phyloP scores from a whole-genome alignment of 1,284 basidiomycete genomes.

The Butyriboletus appendiculatus region DNA sequence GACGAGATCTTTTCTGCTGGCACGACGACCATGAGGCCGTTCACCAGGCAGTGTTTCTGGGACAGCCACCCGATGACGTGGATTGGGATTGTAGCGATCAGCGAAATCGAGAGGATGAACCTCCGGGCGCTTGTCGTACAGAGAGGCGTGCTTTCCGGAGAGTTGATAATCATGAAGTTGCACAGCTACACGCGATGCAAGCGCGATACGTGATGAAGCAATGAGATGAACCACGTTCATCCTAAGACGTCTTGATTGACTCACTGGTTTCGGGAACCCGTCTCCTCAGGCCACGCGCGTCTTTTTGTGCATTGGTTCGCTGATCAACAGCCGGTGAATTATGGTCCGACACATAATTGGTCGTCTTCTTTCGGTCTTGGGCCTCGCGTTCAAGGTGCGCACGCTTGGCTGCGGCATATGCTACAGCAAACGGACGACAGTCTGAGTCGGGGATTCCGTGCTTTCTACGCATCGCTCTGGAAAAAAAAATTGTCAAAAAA shows the following conservation, averaged over 20 bases:
- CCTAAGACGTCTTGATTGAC: slow-evolving; percentile 27
- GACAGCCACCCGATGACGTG: slow-evolving; percentile 25
- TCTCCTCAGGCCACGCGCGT: slow-evolving; percentile 32
- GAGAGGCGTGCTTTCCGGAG: slow-evolving; percentile 12
- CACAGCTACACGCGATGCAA: slow-evolving; percentile 25
- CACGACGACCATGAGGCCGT: slow-evolving; percentile 21
- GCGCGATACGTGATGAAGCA: slow-evolving; percentile 14
- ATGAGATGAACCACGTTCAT: slow-evolving; percentile 33
- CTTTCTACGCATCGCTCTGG: slow-evolving; percentile 61
- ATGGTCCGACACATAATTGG: slow-evolving; percentile 30
- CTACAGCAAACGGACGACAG: slow-evolving; percentile 77
- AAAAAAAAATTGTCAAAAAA: slow-evolving; percentile 10
- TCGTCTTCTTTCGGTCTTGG: slow-evolving; percentile 33
- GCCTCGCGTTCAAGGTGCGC: slow-evolving; percentile 49
- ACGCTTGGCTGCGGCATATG: slow-evolving; percentile 67
- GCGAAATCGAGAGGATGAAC: slow-evolving; percentile 26
- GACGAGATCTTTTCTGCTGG: slow-evolving; percentile 21
- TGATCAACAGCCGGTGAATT: slow-evolving; percentile 27
- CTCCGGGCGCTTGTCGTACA: slow-evolving; percentile 20
- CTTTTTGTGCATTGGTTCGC: slow-evolving; percentile 28
- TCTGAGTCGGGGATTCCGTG: slow-evolving; percentile 82
- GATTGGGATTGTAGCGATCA: slow-evolving; percentile 39
- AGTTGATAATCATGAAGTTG: slow-evolving; percentile 22
- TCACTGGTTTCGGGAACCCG: slow-evolving; percentile 36
- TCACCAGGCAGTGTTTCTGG: slow-evolving; percentile 24